Conservation (phyloP, 2,329 filamentous ascomycete genomes). For the Ophiostoma sp. region DNA sequence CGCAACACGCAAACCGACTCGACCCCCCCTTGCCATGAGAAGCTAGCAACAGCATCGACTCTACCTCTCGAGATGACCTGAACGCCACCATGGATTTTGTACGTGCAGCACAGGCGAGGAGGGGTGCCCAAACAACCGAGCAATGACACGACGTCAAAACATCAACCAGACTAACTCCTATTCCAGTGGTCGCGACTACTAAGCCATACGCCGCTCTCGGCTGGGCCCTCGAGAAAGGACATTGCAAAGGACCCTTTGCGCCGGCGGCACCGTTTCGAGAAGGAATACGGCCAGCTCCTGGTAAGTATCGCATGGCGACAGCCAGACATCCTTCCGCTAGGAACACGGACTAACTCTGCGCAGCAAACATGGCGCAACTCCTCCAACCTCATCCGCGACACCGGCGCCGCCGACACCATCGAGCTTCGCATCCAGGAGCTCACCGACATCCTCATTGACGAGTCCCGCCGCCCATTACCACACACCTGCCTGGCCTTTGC, state of each 20-base stretch:
- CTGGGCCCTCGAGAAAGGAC: conserved; percentile 52
- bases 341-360: background rate
- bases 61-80: conserved; percentile 42
- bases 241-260: conserved; percentile 58
- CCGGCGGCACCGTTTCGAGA: conserved; percentile 61
- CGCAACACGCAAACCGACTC: background rate
- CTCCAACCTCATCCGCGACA: conserved; percentile 55
- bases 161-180: conserved; percentile 12
- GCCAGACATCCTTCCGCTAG: background rate
- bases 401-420: conserved; percentile 57
- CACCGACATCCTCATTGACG: conserved; percentile 74
- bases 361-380: conserved; percentile 58
- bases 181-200: conserved; percentile 63
- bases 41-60: background rate
- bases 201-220: conserved; percentile 55
- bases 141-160: background rate
- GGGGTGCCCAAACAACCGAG: background rate
- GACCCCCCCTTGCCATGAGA: conserved; percentile 8
- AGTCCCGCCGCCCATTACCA: conserved; percentile 79
- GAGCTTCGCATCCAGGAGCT: conserved; percentile 59
- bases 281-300: conserved; percentile 59
- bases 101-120: conserved; percentile 31
- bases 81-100: conserved; percentile 54
- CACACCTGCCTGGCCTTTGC: conserved; percentile 90
- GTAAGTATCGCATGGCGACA: conserved; percentile 37